Conservation (phyloP, 257 asterid species). For the Nyctanthes arbortristis region DNA sequence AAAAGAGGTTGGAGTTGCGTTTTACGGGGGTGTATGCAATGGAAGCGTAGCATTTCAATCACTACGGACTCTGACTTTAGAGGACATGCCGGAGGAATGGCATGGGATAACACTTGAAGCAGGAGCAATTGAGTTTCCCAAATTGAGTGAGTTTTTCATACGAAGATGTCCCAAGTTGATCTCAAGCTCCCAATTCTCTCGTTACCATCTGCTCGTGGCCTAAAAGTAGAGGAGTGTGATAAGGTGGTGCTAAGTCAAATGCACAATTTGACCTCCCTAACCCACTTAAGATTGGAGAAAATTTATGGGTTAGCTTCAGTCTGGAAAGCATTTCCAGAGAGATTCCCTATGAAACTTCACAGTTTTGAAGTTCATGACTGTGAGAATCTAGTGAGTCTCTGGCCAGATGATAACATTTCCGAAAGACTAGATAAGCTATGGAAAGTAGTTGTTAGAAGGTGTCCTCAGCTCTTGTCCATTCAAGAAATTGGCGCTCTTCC, state of each 20-base stretch:
- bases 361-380: not conserved
- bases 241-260: too few species aligned
- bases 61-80: too few species aligned
- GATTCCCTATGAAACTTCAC: conserved; percentile 4
- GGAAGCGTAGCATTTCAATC: conserved; percentile 11
- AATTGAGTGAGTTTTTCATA: not conserved
- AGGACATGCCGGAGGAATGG: too few species aligned
- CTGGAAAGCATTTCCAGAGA: too few species aligned
- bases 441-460: too few species aligned
- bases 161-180: too few species aligned
- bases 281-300: not conserved
- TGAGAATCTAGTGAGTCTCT: conserved; percentile 9
- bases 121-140: not conserved
- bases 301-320: not conserved
- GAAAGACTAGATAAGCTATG: too few species aligned
- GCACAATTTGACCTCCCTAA: conserved; percentile 16
- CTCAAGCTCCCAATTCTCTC: too few species aligned
- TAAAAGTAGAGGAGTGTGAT: too few species aligned
- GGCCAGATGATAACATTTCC: conserved; percentile 6
- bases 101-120: too few species aligned
- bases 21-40: conserved; percentile 8
- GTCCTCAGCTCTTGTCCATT: not conserved
- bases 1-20: conserved; percentile 12
- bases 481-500: conserved; percentile 6
- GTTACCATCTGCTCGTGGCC: too few species aligned